Base-by-base conservation (phyloP, 2,329 filamentous ascomycete species). In the Pseudogymnoascus sp. region DNA sequence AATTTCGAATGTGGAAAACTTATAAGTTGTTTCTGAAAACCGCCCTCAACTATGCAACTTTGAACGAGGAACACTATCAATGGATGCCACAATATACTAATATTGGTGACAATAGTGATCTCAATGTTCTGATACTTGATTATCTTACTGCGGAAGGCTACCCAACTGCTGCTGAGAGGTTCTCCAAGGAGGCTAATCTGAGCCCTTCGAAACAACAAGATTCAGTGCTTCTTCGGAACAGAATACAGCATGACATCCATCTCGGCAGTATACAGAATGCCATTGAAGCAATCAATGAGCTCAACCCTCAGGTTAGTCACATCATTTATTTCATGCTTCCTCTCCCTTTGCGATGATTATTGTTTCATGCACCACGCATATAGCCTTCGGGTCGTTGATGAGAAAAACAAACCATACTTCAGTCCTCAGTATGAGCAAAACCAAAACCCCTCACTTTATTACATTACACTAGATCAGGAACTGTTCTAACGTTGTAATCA, bases 311-410 rank as follows among this genome's bases (percentile, higher is more conserved):
- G 84, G 95, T 99, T 87, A 78, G 90, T 73, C 35, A n/a, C 19
- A 35, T 40, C 35, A 44, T 53, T 23, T 38, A 63, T 66, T 19
- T 56, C 62, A 59, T 62, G 44, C 62, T 61, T 59, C 62, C 60
- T 56, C 66, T 60, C 53, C 66, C 69, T 65, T 79, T 84, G 82
- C 84, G 78, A 93, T 95, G 95, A 99, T 99, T 96, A 96, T 82
- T 90, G 89, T 93, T 87, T 96, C 93, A 99, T 99, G 95, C 95
- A 99, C 95, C 95, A 99, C 95, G 92, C 95, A 91, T 95, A 97
- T 85, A 82, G 82, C 83, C 86, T 87, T 84, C 81, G 82, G 85
- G 86, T 87, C 85, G 78, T 85, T 95, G 95, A 96, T 96, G 93
- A 97, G 83, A 86, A 87, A 88, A 81, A 80, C 80, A 78, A 77